Percentiles rank a stretch among this genome's conserved stretches.
Evolutionary conservation across 495 filamentous ascomycete genomes (phyloP).

Genomic region (Penicillium lividum): DNA sequence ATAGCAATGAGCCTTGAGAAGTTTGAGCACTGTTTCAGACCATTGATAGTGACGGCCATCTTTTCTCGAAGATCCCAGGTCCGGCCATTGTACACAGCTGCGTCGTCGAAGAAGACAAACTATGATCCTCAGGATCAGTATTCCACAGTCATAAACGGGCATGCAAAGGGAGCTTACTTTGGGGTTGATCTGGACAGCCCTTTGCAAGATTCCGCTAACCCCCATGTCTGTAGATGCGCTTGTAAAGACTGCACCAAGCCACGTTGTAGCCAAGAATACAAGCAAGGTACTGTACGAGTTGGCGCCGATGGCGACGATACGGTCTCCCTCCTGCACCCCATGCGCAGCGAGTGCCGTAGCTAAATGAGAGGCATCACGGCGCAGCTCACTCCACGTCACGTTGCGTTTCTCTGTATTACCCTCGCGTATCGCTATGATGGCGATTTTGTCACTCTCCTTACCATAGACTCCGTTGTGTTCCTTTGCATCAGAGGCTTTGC

Average conservation of each 20-base stretch:
- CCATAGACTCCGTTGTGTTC: constrained; percentile 17
- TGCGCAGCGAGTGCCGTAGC: constrained; percentile 57
- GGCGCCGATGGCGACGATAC: constrained; percentile 67
- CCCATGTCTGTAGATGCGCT: constrained; percentile 79
- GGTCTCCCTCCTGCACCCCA: constrained; percentile 68
- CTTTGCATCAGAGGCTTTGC: neutral
- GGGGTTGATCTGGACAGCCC: constrained; percentile 70
- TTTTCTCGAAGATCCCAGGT: constrained; percentile 68
- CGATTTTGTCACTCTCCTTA: constrained; percentile 71
- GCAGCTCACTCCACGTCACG: too few species aligned
- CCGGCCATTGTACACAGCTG: constrained; percentile 76
- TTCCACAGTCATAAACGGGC: too few species aligned
- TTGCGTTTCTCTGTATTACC: constrained; percentile 52
- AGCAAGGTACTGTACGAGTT: constrained; percentile 73
- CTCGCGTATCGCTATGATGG: constrained; percentile 72
- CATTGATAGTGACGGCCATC: constrained; percentile 64
- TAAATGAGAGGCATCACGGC: too few species aligned
- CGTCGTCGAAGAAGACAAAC: constrained; percentile 75
- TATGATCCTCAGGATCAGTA: constrained; percentile 20
- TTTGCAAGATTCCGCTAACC: constrained; percentile 71
- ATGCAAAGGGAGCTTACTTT: too few species aligned
- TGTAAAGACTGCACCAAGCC: constrained; percentile 70
- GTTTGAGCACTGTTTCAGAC: constrained; percentile 41
- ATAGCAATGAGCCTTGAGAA: too few species aligned
- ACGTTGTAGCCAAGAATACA: constrained; percentile 63